phyloP scores from a whole-genome alignment of 805 yeast genomes.

The Suhomyces canberraensis region DNA sequence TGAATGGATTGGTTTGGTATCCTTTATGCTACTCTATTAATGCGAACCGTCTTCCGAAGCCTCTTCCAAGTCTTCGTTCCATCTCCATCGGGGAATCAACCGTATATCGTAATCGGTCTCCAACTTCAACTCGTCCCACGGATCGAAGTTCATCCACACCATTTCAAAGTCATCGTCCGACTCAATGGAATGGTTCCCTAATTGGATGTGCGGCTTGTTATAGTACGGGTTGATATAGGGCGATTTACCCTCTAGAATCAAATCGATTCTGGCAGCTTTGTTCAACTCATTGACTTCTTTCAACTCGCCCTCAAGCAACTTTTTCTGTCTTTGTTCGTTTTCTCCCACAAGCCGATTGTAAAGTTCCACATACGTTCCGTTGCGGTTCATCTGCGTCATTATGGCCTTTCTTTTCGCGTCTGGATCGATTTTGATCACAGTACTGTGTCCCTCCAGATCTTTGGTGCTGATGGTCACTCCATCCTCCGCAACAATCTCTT shows the following conservation, averaged over 20 bases:
- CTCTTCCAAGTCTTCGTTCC: background rate
- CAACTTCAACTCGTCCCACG: slow-evolving; percentile 42
- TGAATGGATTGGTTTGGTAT: too few species aligned
- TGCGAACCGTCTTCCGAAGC: background rate
- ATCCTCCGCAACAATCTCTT: background rate
- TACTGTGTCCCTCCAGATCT: background rate
- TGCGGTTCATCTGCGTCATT: slow-evolving; percentile 11
- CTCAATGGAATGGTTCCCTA: slow-evolving; percentile 36
- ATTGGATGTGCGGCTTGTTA: slow-evolving; percentile 33
- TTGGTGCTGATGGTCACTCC: background rate
- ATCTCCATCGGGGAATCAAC: slow-evolving; percentile 29
- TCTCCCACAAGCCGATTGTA: slow-evolving; percentile 23
- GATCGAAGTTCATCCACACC: slow-evolving; percentile 43
- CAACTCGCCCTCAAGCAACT: slow-evolving; percentile 25
- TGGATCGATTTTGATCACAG: background rate
- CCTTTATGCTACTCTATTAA: too few species aligned
- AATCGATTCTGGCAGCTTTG: slow-evolving; percentile 34
- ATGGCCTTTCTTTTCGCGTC: slow-evolving; percentile 2
- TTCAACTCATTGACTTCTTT: slow-evolving; percentile 33
- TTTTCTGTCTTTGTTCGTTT: slow-evolving; percentile 18
- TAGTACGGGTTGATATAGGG: slow-evolving; percentile 25
- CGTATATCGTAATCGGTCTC: slow-evolving; percentile 41
- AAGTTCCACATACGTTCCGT: slow-evolving; percentile 29
- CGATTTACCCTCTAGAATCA: slow-evolving; percentile 31
- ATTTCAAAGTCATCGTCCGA: slow-evolving; percentile 41